phyloP scores from a whole-genome alignment of 2,329 filamentous ascomycete genomes.

The Hypoxylon sp. region DNA sequence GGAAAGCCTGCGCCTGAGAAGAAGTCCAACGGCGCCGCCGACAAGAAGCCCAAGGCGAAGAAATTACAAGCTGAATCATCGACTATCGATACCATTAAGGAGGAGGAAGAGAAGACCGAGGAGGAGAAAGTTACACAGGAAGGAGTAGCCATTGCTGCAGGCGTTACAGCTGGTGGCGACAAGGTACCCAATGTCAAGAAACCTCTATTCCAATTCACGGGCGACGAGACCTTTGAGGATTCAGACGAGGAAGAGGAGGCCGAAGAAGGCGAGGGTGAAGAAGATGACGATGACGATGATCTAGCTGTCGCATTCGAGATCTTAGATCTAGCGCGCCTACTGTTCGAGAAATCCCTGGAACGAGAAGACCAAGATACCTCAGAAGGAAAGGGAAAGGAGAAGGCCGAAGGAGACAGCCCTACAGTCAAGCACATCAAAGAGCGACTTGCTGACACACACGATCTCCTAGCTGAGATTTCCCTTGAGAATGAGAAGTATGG shows the following conservation, averaged over 20 bases:
- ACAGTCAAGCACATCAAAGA: constrained; percentile 78
- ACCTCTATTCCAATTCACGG: constrained; percentile 90
- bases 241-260: constrained; percentile 79
- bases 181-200: constrained; percentile 69
- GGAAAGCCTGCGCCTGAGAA: constrained; percentile 77
- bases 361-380: constrained; percentile 54
- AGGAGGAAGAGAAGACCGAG: constrained; percentile 57
- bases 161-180: constrained; percentile 59
- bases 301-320: constrained; percentile 86
- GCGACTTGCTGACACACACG: constrained; percentile 91
- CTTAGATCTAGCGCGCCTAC: constrained; percentile 81
- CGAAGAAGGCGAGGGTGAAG: constrained; percentile 55
- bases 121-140: constrained; percentile 63
- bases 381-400: constrained; percentile 62
- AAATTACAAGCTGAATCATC: constrained; percentile 59
- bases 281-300: constrained; percentile 78
- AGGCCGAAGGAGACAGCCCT: constrained; percentile 58
- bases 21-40: constrained; percentile 60
- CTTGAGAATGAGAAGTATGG: constrained; percentile 88
- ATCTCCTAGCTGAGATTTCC: constrained; percentile 95
- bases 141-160: constrained; percentile 61
- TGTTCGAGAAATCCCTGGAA: constrained; percentile 71
- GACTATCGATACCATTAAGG: constrained; percentile 54
- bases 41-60: constrained; percentile 57
- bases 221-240: constrained; percentile 93